Base-by-base conservation (phyloP, 768 basidiomycete species). In the Lactarius deliciosus region DNA sequence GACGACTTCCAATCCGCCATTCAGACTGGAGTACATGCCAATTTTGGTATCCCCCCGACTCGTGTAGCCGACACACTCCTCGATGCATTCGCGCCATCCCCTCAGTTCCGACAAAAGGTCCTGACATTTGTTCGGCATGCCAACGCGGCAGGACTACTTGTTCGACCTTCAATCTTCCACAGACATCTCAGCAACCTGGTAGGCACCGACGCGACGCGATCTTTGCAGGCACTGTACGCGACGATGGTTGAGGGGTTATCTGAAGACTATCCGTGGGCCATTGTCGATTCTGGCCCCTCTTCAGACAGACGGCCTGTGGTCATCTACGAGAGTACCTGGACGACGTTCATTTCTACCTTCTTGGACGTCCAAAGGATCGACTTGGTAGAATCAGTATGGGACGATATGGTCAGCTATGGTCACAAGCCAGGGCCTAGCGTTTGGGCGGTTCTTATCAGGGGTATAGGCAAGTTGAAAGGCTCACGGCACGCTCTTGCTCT, bases 381-480 rank as follows among this genome's bases (percentile, higher is more conserved):
- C 60, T 75, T 87, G 25, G 91, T 87, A 3, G 82, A 81, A 54
- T 76, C 77, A 28, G 73, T 92, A 6, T 93, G 92, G 92, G 79
- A 83, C 41, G 90, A 92, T 73, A 83, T 91, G 77, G 61, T 77
- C 20, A 70, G 75, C 43, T 76, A 81, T 25, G 81, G 81, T 1
- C 74, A 89, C 43, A 74, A 65, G 43, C 86, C 87, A n/a, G 81
- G 81, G 1, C 75, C 83, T 10, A 76, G 80, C 32, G 82, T 85
- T 58, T 94, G 92, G 92, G 91, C 84, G 11, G 84, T 86, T 18
- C 80, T 92, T 54, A 77, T 95, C 43, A 83, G 87, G 57, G 84
- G 85, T 9, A 87, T 88, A 70, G 82, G 80, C 38, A 77, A 81
- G 57, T 77, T 81, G 43, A 81, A 82, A 25, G 80, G 83, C 60